Evolutionary conservation across 2,329 filamentous ascomycete genomes (phyloP), one percentile per base, ranked within the genome.

Genomic region (Massarina eburnea): DNA sequence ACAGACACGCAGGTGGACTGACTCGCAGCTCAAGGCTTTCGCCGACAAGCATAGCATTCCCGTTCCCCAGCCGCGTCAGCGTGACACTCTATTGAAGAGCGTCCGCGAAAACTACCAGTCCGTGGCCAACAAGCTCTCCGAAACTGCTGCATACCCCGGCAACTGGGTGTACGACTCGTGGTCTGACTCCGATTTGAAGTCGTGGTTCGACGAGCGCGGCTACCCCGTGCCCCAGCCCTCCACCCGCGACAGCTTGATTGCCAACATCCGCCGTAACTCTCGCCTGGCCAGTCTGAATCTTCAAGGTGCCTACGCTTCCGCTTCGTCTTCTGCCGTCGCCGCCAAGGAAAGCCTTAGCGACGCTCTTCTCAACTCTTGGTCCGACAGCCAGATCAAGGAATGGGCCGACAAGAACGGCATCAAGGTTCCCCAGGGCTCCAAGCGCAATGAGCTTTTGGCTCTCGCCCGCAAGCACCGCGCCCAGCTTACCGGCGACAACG

Each of bases 101-200:
- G 82, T 85, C 49, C 89, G 92, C 52, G 79, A 86, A 54, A 91
- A 84, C 72, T 97, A 95, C 66, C 88, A 96, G 59, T 73, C 81
- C 1, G 73, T 85, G 46, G 90, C 92, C 14, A 84, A 89, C 71
- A 86, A 84, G 71, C 70, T 78, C 44, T 89, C 89, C 49, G 86
- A 96, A 73, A 86, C 89, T 12, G 75, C 82, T 41, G 75, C 83
- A n/a, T 97, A 97, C 66, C 94, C 94, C 26, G 94, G 94, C 30
- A 84, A 96, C 74, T 97, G 94, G 94, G 76, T 97, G 34, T 99
- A 96, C 67, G 80, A 85, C 49, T 79, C 86, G 7, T 99, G 94
- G 94, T 86, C 88, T 41, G 89, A 96, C 55, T 96, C 91, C 55
- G 92, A 96, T 39, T 76, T 96, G 52, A 97, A 97, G 78, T 81